Conservation (phyloP, 2,329 filamentous ascomycete genomes). For the Arthrobotrys entomopaga region DNA sequence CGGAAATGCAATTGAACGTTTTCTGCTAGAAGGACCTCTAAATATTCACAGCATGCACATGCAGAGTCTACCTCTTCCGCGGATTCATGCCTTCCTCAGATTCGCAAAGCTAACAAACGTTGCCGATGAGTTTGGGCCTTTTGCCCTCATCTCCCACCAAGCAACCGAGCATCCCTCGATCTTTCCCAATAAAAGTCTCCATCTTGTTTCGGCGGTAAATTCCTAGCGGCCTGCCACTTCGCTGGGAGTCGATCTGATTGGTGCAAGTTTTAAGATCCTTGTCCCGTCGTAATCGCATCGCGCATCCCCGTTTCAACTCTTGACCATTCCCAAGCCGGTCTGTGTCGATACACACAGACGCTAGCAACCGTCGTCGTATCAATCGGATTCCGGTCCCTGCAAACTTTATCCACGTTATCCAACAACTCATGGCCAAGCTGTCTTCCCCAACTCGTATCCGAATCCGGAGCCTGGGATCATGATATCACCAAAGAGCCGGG, state of each 20-base stretch:
- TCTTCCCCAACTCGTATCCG: background rate
- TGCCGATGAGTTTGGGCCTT: background rate
- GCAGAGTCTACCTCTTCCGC: no score
- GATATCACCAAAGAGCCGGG: background rate
- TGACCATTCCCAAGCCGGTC: background rate
- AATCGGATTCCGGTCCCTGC: conserved; percentile 6
- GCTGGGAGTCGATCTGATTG: background rate
- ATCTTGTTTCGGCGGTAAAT: background rate
- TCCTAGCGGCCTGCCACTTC: background rate
- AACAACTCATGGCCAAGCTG: background rate
- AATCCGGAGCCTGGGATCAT: background rate
- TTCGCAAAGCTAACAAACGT: no score
- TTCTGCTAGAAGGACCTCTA: no score
- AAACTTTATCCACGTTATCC: conserved; percentile 10
- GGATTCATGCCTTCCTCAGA: no score
- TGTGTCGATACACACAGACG: conserved; percentile 1
- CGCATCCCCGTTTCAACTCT: background rate
- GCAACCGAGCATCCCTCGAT: background rate
- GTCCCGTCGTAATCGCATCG: background rate
- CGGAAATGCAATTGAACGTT: no score
- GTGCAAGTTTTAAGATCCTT: background rate
- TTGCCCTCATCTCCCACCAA: conserved; percentile 7
- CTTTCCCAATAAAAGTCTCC: background rate
- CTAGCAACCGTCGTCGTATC: conserved; percentile 1
- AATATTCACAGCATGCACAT: no score